Base-by-base conservation (phyloP, 352 stramenopile genomes). In the Phytophthora quininea region DNA sequence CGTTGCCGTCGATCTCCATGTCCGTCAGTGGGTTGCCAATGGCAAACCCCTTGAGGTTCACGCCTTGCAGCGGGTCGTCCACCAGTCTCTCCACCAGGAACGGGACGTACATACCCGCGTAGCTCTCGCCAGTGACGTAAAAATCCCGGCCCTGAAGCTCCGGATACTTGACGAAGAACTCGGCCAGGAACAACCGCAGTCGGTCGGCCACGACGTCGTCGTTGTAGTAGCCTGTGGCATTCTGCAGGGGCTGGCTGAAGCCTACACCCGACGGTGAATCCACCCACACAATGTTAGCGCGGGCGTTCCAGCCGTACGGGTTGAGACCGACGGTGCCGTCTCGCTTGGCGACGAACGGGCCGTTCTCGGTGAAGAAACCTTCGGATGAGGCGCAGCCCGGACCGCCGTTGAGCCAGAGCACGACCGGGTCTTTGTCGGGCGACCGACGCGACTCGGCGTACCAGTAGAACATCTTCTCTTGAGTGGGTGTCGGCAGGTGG, bases 341-440 rank as follows among this genome's bases (percentile, higher is more conserved):
- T 7, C 64, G 55, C n/a, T 73, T 66, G 32, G 86, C 80, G 40
- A 88, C 67, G 50, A 93, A 91, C 29, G 85, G 81, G 3, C 85
- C 85, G 62, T 91, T 90, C 67, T 90, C 85, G 14, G 82, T 91
- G 69, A 97, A 85, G 58, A 98, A 90, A 0, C 92, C 94, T 33
- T 87, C 71, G 40, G 86, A 69, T 12, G 83, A 96, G 10, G 84
- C 88, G 66, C 89, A 97, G 3, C 92, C 93, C 0, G 93, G 94
- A 7, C 93, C 95, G 32, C 94, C 93, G 62, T 98, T 98, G 40
- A 97, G 82, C 94, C 93, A 98, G 9, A 97, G 74, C 48, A 97
- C 81, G 49, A 98, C 63, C 31, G 92, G 92, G 51, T 89, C 86
- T 7, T 47, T 83, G 15, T 75, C 74, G 11, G 84, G 73, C n/a